These are phyloP conservation scores for Hyphodiscus sp. DNA, from an alignment of 2,329 filamentous ascomycete species.

Conservation along the genomic window DNA sequence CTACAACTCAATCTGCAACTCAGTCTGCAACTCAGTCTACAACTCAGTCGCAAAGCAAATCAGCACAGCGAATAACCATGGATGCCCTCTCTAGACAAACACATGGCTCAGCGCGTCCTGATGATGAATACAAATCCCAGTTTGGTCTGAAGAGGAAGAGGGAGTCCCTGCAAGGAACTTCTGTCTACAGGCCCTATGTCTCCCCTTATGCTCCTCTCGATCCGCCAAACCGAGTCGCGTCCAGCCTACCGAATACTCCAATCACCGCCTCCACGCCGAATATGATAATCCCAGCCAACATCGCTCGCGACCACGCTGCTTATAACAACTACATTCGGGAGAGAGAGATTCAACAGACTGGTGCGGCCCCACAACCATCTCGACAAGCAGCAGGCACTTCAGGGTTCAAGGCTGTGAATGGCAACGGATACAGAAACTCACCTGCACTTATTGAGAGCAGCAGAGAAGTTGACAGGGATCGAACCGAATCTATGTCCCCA, in stretches of 20 bases:
- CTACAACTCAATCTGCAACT: no score
- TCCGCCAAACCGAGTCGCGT: neutral
- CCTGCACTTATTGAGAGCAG: neutral
- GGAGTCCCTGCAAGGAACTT: neutral
- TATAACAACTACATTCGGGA: neutral
- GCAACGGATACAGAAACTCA: neutral
- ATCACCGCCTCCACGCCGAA: neutral
- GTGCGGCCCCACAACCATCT: neutral
- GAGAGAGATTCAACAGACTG: neutral
- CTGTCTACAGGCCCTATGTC: neutral
- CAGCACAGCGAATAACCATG: neutral
- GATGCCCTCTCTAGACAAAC: neutral
- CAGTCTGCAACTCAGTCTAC: no score
- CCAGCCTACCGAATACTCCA: neutral
- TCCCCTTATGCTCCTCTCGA: slow-evolving; percentile 1
- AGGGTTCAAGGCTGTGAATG: neutral
- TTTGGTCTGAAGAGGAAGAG: slow-evolving; percentile 13
- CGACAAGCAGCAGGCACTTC: neutral
- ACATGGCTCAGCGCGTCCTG: neutral
- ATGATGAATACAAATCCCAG: neutral
- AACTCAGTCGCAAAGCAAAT: neutral
- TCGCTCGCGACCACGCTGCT: neutral
- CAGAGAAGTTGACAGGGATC: neutral
- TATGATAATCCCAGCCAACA: neutral
- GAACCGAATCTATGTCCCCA: slow-evolving; percentile 9